Percentiles rank a stretch among this genome's conserved stretches.
Conservation (phyloP, 345 rosid species). For the Eucalyptus sp. region DNA sequence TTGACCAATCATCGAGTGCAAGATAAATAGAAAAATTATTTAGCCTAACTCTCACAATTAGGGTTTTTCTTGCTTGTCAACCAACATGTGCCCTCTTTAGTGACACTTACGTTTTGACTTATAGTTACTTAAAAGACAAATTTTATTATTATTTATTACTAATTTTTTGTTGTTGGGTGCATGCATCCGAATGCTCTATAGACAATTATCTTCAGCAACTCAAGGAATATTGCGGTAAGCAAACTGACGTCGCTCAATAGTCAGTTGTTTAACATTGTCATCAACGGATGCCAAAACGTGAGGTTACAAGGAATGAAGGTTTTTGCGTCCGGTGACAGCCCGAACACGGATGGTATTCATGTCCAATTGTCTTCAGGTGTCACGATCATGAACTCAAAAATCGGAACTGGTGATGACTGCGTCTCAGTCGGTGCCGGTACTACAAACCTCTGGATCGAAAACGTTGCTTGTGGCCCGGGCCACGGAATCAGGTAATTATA, state of each 20-base stretch:
- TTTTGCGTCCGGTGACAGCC: constrained; percentile 43
- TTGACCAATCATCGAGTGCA: neutral
- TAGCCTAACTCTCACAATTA: neutral
- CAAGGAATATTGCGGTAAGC: constrained; percentile 29
- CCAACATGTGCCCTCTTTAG: neutral
- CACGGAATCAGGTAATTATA: constrained; percentile 45
- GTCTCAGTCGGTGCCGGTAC: constrained; percentile 62
- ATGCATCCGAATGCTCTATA: neutral
- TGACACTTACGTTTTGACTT: neutral
- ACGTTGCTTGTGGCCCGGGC: constrained; percentile 60
- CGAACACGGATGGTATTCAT: constrained; percentile 77
- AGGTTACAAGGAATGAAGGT: constrained; percentile 34
- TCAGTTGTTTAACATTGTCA: constrained; percentile 50
- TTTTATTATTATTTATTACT: neutral
- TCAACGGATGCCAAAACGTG: constrained; percentile 47
- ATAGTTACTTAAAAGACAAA: neutral
- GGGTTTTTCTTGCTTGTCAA: neutral
- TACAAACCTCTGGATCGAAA: constrained; percentile 37
- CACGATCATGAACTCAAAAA: constrained; percentile 30
- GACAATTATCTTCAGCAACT: constrained; percentile 37
- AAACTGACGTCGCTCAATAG: constrained; percentile 56
- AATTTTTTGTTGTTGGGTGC: neutral
- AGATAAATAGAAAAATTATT: neutral
- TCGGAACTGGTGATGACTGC: constrained; percentile 65
- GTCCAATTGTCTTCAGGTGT: constrained; percentile 34